Conservation (phyloP, 345 rosid species). For the Toxicodendron radicans region DNA sequence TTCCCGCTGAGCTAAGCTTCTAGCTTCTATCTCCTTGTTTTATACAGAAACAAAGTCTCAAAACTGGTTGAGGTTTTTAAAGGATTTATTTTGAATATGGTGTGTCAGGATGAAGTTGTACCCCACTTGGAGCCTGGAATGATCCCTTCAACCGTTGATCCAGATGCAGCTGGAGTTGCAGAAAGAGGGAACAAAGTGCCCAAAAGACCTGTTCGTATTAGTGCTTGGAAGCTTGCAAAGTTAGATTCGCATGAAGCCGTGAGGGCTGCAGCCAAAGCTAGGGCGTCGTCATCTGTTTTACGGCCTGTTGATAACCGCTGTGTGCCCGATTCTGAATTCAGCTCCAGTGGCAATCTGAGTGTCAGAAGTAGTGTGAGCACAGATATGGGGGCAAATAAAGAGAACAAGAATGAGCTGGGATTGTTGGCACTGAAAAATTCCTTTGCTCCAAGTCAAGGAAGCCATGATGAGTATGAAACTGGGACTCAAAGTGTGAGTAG, state of each 20-base stretch:
- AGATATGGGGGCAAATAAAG: slow-evolving; percentile 62
- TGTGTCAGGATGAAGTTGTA: slow-evolving; percentile 81
- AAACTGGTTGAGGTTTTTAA: background rate
- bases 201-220: slow-evolving; percentile 71
- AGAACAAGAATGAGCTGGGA: slow-evolving; percentile 53
- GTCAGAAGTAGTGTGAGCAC: slow-evolving; percentile 84
- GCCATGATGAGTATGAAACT: slow-evolving; percentile 82
- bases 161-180: slow-evolving; percentile 73
- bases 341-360: slow-evolving; percentile 83
- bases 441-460: slow-evolving; percentile 83
- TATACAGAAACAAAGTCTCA: background rate
- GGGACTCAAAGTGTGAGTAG: slow-evolving; percentile 86
- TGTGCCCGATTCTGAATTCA: slow-evolving; percentile 58
- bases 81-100: slow-evolving; percentile 14
- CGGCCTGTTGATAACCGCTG: slow-evolving; percentile 67
- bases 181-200: slow-evolving; percentile 68
- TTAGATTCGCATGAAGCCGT: slow-evolving; percentile 77
- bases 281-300: slow-evolving; percentile 93
- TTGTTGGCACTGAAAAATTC: slow-evolving; percentile 56
- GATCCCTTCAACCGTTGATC: slow-evolving; percentile 94
- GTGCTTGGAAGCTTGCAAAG: slow-evolving; percentile 95
- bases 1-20: background rate
- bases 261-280: slow-evolving; percentile 93
- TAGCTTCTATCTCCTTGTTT: background rate
- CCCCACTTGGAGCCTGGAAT: slow-evolving; percentile 97